Evolutionary conservation across 2,329 filamentous ascomycete species (phyloP).

Genomic region (Pyrenophora graminea): DNA sequence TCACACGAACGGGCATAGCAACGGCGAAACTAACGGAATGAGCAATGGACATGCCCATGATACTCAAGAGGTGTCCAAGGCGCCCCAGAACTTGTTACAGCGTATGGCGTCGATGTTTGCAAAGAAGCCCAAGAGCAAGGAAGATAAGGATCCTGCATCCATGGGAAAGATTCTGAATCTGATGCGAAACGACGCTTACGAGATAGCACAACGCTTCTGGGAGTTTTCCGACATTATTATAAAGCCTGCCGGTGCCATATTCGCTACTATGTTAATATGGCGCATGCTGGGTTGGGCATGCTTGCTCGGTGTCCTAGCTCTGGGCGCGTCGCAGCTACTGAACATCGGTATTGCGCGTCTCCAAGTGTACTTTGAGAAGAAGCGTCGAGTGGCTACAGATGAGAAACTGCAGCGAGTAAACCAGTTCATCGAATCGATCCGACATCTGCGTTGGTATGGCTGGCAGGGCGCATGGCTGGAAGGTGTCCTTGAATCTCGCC

Average conservation of each 20-base stretch:
- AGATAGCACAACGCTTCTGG: conserved; percentile 84
- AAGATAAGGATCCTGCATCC: conserved; percentile 65
- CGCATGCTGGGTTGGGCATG: conserved; percentile 79
- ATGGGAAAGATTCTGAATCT: conserved; percentile 91
- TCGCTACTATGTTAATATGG: conserved; percentile 76
- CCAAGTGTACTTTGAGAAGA: conserved; percentile 70
- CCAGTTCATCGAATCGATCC: conserved; percentile 84
- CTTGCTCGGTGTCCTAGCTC: conserved; percentile 71
- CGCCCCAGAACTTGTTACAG: conserved; percentile 8
- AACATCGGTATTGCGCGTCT: conserved; percentile 70
- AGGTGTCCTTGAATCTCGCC: conserved; percentile 69
- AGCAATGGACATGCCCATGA: conserved; percentile 19
- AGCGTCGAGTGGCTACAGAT: conserved; percentile 75
- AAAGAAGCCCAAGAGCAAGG: conserved; percentile 26
- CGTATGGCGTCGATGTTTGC: conserved; percentile 20
- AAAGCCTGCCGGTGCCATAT: conserved; percentile 74
- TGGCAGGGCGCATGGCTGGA: conserved; percentile 78
- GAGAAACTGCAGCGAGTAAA: conserved; percentile 77
- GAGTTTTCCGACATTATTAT: conserved; percentile 77
- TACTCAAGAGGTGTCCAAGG: conserved; percentile 7
- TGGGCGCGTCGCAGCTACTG: conserved; percentile 69
- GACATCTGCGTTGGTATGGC: conserved; percentile 79
- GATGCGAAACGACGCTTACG: conserved; percentile 80
- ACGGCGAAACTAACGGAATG: conserved; percentile 19
- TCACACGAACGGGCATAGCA: conserved; percentile 22